Evolutionary conservation across 1,284 basidiomycete species (phyloP), one percentile per base, ranked within the genome.

Genomic region (Bjerkandera adusta): DNA sequence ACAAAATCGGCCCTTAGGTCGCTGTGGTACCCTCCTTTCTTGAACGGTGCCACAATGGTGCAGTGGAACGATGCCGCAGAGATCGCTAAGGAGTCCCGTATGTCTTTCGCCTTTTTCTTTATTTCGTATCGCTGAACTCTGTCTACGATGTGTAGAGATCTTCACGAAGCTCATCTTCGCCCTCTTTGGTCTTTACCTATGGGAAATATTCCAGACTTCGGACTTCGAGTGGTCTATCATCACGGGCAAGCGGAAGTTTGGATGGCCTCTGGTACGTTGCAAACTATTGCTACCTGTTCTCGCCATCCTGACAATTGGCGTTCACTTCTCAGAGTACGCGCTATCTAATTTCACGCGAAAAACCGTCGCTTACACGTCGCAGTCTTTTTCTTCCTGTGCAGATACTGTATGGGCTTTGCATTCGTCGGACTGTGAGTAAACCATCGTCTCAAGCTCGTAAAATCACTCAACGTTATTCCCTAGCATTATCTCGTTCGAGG

Each of bases 321-420:
- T 35, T 32, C 16, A 45, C 60, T 57, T n/a, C n/a, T 53, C 64
- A 65, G 48, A 44, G 63, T 64, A 8, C 16, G 22, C 20, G 8
- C 41, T 7, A 11, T 32, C 35, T 13, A 7, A 18, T 27, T 15
- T 26, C 15, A 4, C 5, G 12, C 10, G 13, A 5, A 15, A 21
- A 20, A 5, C 10, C 11, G 10, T 24, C 12, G 36, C 59, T 53
- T 35, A 36, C 36, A 15, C 35, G 24, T 22, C 30, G 34, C 24
- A 85, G 83, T 77, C 26, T 78, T 83, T 49, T 83, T 83, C 60
- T 85, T 85, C 60, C 65, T 84, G 24, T 82, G 78, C 58, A 77
- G 84, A 50, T 86, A 86, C 61, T 81, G 79, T 58, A 78, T 85
- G 69, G 55, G 85, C 16, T 68, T 77, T 50, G 75, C 83, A 3